These are phyloP conservation scores for Linanthus parryae DNA, from an alignment of 148 eudicot species.

Conservation along the genomic window DNA sequence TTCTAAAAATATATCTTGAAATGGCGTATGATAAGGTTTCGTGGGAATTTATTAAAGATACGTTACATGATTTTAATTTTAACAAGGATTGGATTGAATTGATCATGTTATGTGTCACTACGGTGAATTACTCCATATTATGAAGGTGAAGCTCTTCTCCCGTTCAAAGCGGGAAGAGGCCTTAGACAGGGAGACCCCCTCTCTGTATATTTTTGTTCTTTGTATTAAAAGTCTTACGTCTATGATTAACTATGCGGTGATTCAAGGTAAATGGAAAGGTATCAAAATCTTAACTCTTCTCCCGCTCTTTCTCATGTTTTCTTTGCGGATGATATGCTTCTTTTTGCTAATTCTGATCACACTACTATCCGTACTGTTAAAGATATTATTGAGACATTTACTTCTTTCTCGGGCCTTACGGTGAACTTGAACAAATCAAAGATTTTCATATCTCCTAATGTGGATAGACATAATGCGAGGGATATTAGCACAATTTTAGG, in stretches of 20 bases:
- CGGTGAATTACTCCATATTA: background rate
- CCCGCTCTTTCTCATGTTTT: background rate
- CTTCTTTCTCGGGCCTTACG: background rate
- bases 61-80: no score
- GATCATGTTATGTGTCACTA: background rate
- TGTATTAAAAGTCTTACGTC: background rate
- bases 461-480: background rate
- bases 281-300: no score
- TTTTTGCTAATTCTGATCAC: background rate
- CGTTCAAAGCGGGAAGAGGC: background rate
- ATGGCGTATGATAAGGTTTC: background rate
- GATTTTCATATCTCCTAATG: background rate
- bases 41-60: background rate
- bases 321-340: background rate
- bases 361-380: background rate
- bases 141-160: background rate
- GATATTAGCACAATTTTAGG: background rate
- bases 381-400: background rate
- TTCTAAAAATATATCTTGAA: background rate
- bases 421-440: background rate
- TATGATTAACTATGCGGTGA: background rate
- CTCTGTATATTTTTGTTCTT: background rate
- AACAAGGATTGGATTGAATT: background rate
- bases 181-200: background rate
- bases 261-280: background rate